phyloP scores from a whole-genome alignment of 441 rosid genomes.

The Euphorbia corollata region DNA sequence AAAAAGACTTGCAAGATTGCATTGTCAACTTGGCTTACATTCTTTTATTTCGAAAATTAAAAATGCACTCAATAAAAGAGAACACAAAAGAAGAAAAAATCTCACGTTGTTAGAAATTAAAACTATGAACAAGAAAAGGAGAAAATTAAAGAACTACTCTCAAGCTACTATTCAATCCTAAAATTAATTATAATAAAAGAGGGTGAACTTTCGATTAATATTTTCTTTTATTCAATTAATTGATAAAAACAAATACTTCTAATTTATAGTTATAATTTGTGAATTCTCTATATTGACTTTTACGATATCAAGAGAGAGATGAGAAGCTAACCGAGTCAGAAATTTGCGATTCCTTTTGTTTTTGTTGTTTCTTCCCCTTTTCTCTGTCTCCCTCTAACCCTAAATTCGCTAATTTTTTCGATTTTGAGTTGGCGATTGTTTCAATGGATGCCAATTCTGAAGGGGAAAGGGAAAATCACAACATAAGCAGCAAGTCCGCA shows the following conservation, averaged over 20 bases:
- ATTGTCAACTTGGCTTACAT: neutral
- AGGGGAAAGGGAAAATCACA: slow-evolving; percentile 44
- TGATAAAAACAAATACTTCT: neutral
- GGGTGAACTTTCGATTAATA: neutral
- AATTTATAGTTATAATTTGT: slow-evolving; percentile 11
- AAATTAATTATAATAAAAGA: neutral
- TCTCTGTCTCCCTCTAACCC: slow-evolving; percentile 30
- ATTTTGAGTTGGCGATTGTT: slow-evolving; percentile 12
- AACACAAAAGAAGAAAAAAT: neutral
- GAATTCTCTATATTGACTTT: slow-evolving; percentile 33
- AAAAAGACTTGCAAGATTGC: neutral
- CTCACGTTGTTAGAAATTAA: neutral
- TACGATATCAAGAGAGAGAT: slow-evolving; percentile 29
- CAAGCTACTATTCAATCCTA: neutral
- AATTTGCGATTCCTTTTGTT: neutral
- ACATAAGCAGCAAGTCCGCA: slow-evolving; percentile 10
- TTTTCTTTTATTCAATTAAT: neutral
- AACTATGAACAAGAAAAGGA: neutral
- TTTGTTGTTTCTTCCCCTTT: neutral
- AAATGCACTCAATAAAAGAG: neutral
- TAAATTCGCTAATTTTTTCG: slow-evolving; percentile 21
- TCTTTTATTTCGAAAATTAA: neutral
- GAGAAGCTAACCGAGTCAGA: neutral
- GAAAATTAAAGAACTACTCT: neutral
- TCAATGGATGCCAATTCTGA: slow-evolving; percentile 57